Evolutionary conservation across 345 rosid genomes (phyloP), one percentile per base, ranked within the genome.

Genomic region (Lepidium aucheri): DNA sequence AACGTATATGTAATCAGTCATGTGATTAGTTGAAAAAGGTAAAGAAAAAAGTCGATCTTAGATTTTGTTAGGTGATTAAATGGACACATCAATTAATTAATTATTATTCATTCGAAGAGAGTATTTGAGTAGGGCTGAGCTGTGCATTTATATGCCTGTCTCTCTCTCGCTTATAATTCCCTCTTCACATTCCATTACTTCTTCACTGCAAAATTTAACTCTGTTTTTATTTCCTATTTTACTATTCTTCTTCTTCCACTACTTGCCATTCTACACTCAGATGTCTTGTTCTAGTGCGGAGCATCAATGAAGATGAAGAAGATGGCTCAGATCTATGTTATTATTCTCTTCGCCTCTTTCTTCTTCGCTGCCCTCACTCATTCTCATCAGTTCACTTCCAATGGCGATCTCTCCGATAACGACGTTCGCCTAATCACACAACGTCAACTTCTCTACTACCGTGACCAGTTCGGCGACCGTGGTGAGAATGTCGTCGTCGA

Each of bases 391-490:
- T 45, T 78, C 62, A 43, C 82, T 20, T 67, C 44, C 78, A 75
- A 74, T 54, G 84, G 83, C 16, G 55, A 70, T 13, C 87, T 93
- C 70, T 80, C 82, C 1, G 85, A 78, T 44, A 77, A 79, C 0
- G 85, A 93, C 45, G 88, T 85, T 35, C 49, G 35, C 40, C 79
- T 71, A 65, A 79, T 93, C 78, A 74, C 63, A 67, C 81, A 82
- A n/a, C 86, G 99, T 3, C 98, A 90, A 82, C 97, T 93, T 9
- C 95, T 90, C 32, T 89, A 87, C 77, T 89, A 81, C 89, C 77
- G 83, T 20, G 98, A 91, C 67, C 84, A 88, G 76, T 85, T 78
- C 52, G 85, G 89, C 1, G 97, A 93, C 74, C 80, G 96, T n/a
- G 96, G 96, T 0, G 96, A 90, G 79, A 52, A 43, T 0, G 95